Evolutionary conservation across 768 basidiomycete genomes (phyloP).

Genomic region (Suillus brevipes): DNA sequence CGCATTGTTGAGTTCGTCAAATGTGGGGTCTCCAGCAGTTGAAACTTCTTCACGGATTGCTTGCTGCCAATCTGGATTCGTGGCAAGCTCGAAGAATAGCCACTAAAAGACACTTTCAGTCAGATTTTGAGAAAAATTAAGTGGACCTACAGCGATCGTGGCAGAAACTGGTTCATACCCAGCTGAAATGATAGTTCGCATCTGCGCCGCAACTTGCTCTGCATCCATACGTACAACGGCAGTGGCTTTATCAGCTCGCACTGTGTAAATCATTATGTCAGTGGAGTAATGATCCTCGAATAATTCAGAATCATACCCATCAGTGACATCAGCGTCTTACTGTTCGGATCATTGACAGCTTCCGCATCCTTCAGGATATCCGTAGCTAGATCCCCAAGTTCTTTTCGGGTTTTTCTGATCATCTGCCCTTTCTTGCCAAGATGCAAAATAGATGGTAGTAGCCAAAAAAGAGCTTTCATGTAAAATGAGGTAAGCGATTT

Average conservation of each 20-base stretch:
- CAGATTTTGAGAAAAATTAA: background rate
- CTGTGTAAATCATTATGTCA: constrained; percentile 20
- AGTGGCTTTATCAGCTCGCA: constrained; percentile 45
- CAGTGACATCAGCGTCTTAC: constrained; percentile 51
- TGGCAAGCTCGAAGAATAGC: constrained; percentile 63
- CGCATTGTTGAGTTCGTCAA: constrained; percentile 49
- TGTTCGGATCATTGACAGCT: constrained; percentile 41
- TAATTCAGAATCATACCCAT: constrained; percentile 43
- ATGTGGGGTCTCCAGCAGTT: constrained; percentile 46
- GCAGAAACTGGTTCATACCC: constrained; percentile 45
- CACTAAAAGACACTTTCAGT: constrained; percentile 42
- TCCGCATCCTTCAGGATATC: constrained; percentile 59
- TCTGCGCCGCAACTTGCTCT: constrained; percentile 54
- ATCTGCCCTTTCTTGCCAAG: constrained; percentile 60
- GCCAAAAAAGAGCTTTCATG: constrained; percentile 64
- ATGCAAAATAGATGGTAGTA: constrained; percentile 54
- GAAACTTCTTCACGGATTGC: constrained; percentile 57
- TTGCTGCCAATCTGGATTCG: constrained; percentile 50
- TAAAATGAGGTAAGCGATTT: constrained; percentile 59
- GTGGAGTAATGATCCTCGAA: background rate
- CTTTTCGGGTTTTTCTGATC: constrained; percentile 53
- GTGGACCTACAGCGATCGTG: constrained; percentile 32
- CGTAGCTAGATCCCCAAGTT: constrained; percentile 52
- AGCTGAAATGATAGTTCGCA: constrained; percentile 64
- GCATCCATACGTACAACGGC: constrained; percentile 43